These are phyloP conservation scores for Calonectria montana DNA, from an alignment of 2,329 filamentous ascomycete genomes.

Conservation along the genomic window DNA sequence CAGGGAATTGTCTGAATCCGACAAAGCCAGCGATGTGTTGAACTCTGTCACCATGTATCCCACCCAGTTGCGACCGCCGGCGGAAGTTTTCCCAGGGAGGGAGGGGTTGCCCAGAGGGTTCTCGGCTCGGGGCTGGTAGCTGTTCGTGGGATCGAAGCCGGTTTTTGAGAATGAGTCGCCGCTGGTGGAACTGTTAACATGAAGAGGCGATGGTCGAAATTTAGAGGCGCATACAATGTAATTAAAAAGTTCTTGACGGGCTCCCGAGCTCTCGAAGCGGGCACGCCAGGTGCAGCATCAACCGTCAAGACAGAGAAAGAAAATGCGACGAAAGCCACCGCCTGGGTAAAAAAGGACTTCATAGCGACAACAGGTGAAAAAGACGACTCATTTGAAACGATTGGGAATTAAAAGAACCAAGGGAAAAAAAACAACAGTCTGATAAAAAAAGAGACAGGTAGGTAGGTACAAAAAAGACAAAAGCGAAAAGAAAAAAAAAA, in stretches of 20 bases:
- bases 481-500: neutral
- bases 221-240: conserved; percentile 3
- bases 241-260: neutral
- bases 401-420: neutral
- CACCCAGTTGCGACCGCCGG: conserved; percentile 14
- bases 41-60: conserved; percentile 19
- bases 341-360: neutral
- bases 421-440: neutral
- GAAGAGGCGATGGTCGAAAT: neutral
- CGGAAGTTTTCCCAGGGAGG: conserved; percentile 7
- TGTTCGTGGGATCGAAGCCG: conserved; percentile 4
- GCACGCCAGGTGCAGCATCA: neutral
- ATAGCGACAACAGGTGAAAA: neutral
- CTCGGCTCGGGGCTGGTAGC: conserved; percentile 1
- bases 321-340: neutral
- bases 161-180: conserved; percentile 19
- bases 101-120: conserved; percentile 13
- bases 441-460: neutral
- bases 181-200: neutral
- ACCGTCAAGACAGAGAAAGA: neutral
- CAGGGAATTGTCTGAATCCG: neutral
- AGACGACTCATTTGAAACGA: neutral
- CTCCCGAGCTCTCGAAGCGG: neutral
- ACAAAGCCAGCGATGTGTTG: neutral
- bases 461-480: neutral